Evolutionary conservation across 805 yeast species (phyloP), one percentile per base, ranked within the genome.

Genomic region (Cyberlindnera xylosilytica): DNA sequence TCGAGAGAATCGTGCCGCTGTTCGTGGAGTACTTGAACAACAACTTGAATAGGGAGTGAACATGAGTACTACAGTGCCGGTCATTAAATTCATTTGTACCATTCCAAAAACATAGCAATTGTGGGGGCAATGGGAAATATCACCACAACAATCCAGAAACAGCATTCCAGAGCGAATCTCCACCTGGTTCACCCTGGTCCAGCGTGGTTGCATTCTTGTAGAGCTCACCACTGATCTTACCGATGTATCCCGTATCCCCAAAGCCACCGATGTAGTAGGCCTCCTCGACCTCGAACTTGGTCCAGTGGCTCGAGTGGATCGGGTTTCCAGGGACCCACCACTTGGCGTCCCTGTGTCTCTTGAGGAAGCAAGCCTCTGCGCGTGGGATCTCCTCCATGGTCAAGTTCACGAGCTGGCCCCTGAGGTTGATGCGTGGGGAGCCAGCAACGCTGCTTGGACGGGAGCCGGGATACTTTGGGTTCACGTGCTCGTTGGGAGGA

Each of bases 21-120:
- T 91, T 90, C 64, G 83, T 81, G 5, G 95, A 89, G 33, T 91
- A 85, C 59, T 62, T 90, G 44, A 79, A 78, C 49, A 76, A 75
- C 52, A 81, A 85, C 53, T 39, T 57, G 18, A 56, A 57, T 22
- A 54, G 62, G 39, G 60, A 57, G 17, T 55, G 35, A 22, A 12
- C 36, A 22, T n/a, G 9, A 9, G n/a, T 12, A 7, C 7, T 9
- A 27, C 13, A 27, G 30, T 9, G 8, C 13, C 9, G 30, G 13
- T 10, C 30, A 27, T 27, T 10, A 27, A 31, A 19, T 31, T 5
- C 23, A 9, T 18, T 9, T 31, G 13, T 31, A 31, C 34, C 6
- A 12, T 7, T 19, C n/a, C n/a, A n/a, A n/a, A n/a, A n/a, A n/a
- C n/a, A n/a, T n/a, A n/a, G n/a, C n/a, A n/a, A n/a, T n/a, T n/a